phyloP scores from a whole-genome alignment of 768 basidiomycete species.

The Naganishia friedmannii region DNA sequence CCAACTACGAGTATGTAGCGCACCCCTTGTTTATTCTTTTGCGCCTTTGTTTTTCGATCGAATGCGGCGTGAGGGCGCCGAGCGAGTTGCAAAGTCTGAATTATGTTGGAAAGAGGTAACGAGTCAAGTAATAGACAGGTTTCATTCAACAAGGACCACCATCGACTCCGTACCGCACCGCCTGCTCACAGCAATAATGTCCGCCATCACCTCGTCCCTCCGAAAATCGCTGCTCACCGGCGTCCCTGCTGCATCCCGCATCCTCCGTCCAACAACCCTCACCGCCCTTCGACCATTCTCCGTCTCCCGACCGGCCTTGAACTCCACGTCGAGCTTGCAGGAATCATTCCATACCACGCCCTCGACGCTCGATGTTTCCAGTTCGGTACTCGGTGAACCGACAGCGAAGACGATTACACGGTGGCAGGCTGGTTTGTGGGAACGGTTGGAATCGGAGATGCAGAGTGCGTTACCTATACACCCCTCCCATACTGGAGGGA shows the following conservation, averaged over 20 bases:
- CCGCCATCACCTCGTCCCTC: neutral
- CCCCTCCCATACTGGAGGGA: neutral
- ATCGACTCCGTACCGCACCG: too few relatives aligned
- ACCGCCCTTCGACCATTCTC: neutral
- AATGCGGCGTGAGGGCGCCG: too few relatives aligned
- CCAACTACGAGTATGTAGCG: too few relatives aligned
- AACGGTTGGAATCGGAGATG: slow-evolving; percentile 45
- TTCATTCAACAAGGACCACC: too few relatives aligned
- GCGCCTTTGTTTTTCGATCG: slow-evolving; percentile 9
- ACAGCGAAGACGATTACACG: slow-evolving; percentile 36
- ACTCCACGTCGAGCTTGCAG: neutral
- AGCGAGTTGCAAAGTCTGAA: too few relatives aligned
- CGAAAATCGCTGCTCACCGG: neutral
- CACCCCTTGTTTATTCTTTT: neutral
- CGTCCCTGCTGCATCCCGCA: neutral
- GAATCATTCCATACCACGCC: slow-evolving; percentile 12
- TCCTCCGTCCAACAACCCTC: neutral
- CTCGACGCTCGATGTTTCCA: slow-evolving; percentile 1
- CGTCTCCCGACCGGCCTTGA: neutral
- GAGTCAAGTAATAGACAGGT: too few relatives aligned
- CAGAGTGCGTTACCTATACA: slow-evolving; percentile 38
- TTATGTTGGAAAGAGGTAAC: neutral
- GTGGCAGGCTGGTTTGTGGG: slow-evolving; percentile 48
- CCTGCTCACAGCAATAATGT: neutral
- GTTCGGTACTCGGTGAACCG: slow-evolving; percentile 9